Conservation (phyloP, 2,329 filamentous ascomycete species). For the Ceratocystis variospora region DNA sequence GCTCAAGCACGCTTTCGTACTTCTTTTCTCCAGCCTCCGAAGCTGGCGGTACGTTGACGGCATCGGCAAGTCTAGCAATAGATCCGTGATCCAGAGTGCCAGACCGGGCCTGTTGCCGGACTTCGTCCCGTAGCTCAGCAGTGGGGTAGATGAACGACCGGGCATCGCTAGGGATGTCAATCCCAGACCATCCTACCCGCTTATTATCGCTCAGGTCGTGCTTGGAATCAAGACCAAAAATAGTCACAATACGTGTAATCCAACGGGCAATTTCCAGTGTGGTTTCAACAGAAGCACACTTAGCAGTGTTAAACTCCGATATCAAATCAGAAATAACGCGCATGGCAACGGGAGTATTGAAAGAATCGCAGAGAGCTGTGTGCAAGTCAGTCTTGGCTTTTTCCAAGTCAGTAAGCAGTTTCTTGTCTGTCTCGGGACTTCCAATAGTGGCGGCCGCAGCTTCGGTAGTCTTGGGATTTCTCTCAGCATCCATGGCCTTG, state of each 20-base stretch:
- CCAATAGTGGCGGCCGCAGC: slow-evolving; percentile 12
- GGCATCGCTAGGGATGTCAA: slow-evolving; percentile 35
- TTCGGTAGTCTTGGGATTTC: slow-evolving; percentile 14
- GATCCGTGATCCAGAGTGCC: slow-evolving; percentile 34
- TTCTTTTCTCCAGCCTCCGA: slow-evolving; percentile 33
- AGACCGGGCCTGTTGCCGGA: slow-evolving; percentile 16
- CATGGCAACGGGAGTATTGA: slow-evolving; percentile 75
- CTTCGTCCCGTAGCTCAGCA: slow-evolving; percentile 16
- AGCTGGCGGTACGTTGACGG: slow-evolving; percentile 35
- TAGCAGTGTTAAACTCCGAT: slow-evolving; percentile 34
- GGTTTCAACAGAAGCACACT: slow-evolving; percentile 11
- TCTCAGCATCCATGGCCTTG: slow-evolving; percentile 17
- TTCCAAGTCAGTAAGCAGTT: slow-evolving; percentile 32
- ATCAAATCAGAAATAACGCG: slow-evolving; percentile 64
- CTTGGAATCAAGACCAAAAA: slow-evolving; percentile 60
- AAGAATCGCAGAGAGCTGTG: slow-evolving; percentile 62
- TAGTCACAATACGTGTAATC: slow-evolving; percentile 70
- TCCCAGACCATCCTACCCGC: slow-evolving; percentile 26
- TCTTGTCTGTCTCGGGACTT: slow-evolving; percentile 22
- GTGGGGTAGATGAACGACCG: slow-evolving; percentile 36
- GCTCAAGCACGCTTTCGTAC: slow-evolving; percentile 28
- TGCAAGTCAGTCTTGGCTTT: slow-evolving; percentile 43
- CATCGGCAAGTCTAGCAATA: slow-evolving; percentile 33
- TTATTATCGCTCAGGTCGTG: slow-evolving; percentile 24
- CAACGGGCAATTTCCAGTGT: slow-evolving; percentile 46